Conservation (phyloP, 495 filamentous ascomycete species). For the Cercophora newfieldiana region DNA sequence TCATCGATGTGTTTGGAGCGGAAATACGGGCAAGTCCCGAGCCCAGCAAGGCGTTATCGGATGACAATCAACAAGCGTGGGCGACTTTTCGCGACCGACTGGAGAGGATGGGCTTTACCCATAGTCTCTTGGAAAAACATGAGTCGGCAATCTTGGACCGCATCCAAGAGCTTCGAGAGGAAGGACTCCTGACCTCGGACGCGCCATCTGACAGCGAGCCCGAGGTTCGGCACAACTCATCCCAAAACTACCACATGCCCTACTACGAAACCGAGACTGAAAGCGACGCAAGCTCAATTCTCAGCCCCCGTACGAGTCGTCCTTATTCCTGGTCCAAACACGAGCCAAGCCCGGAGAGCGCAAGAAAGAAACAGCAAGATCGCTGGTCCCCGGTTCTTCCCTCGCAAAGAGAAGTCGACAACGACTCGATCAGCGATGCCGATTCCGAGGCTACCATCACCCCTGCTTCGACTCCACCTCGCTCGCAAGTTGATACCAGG, state of each 20-base stretch:
- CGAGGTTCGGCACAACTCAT: not conserved
- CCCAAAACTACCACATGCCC: not conserved
- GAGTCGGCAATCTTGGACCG: not conserved
- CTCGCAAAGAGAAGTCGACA: not conserved
- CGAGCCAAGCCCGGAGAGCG: not conserved
- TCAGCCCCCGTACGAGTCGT: not conserved
- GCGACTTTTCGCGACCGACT: no score
- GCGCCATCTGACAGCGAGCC: not conserved
- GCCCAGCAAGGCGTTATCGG: no score
- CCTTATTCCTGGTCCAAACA: not conserved
- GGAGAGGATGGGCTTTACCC: no score
- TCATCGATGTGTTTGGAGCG: no score
- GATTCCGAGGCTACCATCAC: not conserved
- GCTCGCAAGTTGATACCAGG: not conserved
- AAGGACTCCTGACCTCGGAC: not conserved
- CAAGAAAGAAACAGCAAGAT: not conserved
- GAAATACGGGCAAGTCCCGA: no score
- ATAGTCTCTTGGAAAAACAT: no score
- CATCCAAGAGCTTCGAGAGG: not conserved
- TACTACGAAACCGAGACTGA: not conserved
- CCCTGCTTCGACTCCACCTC: not conserved
- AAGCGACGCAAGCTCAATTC: not conserved
- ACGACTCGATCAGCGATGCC: not conserved
- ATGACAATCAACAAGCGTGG: no score
- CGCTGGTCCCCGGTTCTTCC: not conserved